Base-by-base conservation (phyloP, 768 basidiomycete genomes). In the Pleurotus eryngii region DNA sequence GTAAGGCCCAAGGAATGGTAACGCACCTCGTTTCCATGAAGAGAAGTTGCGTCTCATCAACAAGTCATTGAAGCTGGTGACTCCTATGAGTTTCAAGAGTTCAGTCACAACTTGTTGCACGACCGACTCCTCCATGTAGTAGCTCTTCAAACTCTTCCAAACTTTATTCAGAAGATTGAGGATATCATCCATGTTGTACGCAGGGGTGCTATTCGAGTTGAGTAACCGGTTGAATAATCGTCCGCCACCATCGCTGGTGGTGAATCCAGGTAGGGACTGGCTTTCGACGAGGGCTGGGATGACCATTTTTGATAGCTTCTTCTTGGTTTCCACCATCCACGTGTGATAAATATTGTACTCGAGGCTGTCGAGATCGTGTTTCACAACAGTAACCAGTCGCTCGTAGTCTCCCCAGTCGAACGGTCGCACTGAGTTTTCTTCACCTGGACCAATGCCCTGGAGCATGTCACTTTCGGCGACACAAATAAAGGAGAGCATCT, bases 311-410 rank as follows among this genome's bases (percentile, higher is more conserved):
- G 85, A 81, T 40, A 99, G 77, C 57, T 87, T 89, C 76, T 94
- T 95, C 85, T 98, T 99, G 39, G 94, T 91, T 76, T 98, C 97
- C 56, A 90, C 76, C 94, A 99, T 98, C 92, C 94, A 98, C 0
- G 96, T 98, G 71, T 98, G 96, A 72, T 98, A 98, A 72, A 99
- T 96, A 79, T 99, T 99, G 79, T 98, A 98, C 75, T 99, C 96
- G 67, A 99, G 78, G 60, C 91, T 94, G 73, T 98, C 97, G 43
- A 99, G 85, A 70, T 99, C 97, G 68, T 98, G 96, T 71, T 97
- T 98, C 71, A 98, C 97, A 61, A 98, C 92, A n/a, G 89, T 88
- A 14, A 99, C 95, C 17, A 99, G 81, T 24, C 92, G 87, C 72
- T 98, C 97, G 66, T 98, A 99, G 70, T 95, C 92, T 59, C 87